phyloP scores from a whole-genome alignment of 2,329 filamentous ascomycete genomes.

The Chaetomium globosum region DNA sequence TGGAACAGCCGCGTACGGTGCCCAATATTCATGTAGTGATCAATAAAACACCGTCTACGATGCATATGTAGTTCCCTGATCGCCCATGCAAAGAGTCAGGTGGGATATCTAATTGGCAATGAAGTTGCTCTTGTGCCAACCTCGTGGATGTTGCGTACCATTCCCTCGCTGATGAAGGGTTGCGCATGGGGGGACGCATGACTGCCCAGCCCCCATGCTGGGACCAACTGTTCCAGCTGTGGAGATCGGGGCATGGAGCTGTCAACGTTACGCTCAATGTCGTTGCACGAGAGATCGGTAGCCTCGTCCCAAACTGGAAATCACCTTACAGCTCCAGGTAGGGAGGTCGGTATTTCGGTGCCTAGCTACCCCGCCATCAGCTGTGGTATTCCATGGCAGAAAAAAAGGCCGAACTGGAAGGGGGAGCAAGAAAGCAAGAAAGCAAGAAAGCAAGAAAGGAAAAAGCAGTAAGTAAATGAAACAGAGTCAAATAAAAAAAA shows the following conservation, averaged over 20 bases:
- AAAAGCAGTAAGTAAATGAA: too few species aligned
- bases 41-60: neutral
- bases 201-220: neutral
- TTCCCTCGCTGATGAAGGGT: neutral
- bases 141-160: neutral
- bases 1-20: neutral
- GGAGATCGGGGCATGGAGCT: neutral
- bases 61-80: neutral
- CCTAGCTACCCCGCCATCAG: neutral
- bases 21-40: neutral
- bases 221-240: neutral
- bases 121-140: neutral
- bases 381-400: neutral
- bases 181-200: neutral
- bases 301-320: neutral
- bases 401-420: too few species aligned
- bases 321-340: neutral
- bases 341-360: neutral
- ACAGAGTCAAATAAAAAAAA: too few species aligned
- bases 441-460: too few species aligned
- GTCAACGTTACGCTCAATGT: neutral
- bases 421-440: too few species aligned
- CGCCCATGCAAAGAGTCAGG: neutral
- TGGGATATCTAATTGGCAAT: neutral
- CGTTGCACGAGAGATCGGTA: neutral